Percentiles rank a stretch among this genome's conserved stretches.
Conservation (phyloP, 495 filamentous ascomycete genomes). For the Cairneyella variabilis region DNA sequence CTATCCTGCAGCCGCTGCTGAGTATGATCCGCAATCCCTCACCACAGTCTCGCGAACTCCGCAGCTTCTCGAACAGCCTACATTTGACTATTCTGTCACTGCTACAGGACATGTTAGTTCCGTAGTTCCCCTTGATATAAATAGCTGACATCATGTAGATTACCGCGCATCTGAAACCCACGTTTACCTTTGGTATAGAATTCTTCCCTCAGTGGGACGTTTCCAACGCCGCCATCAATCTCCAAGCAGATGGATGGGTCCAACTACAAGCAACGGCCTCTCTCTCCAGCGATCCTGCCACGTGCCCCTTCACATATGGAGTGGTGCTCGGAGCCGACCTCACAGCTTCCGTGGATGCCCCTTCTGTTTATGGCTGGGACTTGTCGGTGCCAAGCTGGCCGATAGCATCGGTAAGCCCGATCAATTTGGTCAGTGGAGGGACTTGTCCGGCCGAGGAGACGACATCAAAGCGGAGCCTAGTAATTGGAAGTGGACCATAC, state of each 20-base stretch:
- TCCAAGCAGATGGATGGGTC: not conserved
- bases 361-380: not conserved
- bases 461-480: too few species aligned
- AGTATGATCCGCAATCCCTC: not conserved
- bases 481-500: too few species aligned
- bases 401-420: too few species aligned
- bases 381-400: too few species aligned
- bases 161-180: not conserved
- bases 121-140: too few species aligned
- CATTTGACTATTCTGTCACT: not conserved
- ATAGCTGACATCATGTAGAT: too few species aligned
- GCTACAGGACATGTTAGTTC: not conserved
- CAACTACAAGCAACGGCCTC: not conserved
- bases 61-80: not conserved
- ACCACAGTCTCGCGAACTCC: too few species aligned
- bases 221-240: not conserved
- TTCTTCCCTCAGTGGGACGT: not conserved
- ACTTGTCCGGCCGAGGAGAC: too few species aligned
- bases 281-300: not conserved
- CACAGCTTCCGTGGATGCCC: not conserved
- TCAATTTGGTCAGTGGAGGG: too few species aligned
- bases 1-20: not conserved
- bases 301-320: not conserved
- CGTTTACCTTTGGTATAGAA: not conserved
- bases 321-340: not conserved